Base-by-base conservation (phyloP, 139 green algal genomes). In the Coelastrella sp. region DNA sequence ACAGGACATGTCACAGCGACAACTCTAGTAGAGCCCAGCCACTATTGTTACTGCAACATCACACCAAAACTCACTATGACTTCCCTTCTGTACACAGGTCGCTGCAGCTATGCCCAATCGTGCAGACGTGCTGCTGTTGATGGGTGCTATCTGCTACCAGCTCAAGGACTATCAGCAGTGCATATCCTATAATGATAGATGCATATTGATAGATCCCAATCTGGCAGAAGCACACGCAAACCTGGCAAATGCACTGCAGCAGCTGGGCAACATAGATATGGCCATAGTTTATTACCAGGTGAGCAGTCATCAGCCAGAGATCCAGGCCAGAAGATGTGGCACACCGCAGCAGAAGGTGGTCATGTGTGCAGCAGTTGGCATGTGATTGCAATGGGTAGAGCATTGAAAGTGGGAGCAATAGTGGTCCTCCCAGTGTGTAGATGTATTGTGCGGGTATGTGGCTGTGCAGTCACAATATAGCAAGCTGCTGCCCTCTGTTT, bases 121-220 rank as follows among this genome's bases (percentile, higher is more conserved):
- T 12, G 89, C 95, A 17, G 95, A 98, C 27, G 92, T 95, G 68
- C 92, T 98, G 85, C 93, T 99, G 68, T 93, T 99, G n/a, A 92
- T 97, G 73, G 97, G 96, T 6, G 97, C 97, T 0, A 93, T 95
- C 25, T 93, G 97, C 87, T 99, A 98, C 89, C 97, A 98, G 92
- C 92, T 97, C 72, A 91, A 93, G 15, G 91, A 96, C 75, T 97
- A 95, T 75, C 84, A 95, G 74, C 89, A 95, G 89, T 95, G 92
- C 81, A 93, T 97, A n/a, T 88, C 90, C 7, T 94, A 92, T 93
- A 97, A 97, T 73, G 93, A 97, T 90, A 81, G 93, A 17, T 87
- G 81, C 93, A 96, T 97, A 70, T 75, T 96, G 76, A 89, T 97
- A 78, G 93, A 97, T 84, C 93, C 93, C 8, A 93, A 92, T 15